Evolutionary conservation across 73 alveolate genomes (phyloP), one percentile per base, ranked within the genome.

Genomic region (Halteria grandinella): DNA sequence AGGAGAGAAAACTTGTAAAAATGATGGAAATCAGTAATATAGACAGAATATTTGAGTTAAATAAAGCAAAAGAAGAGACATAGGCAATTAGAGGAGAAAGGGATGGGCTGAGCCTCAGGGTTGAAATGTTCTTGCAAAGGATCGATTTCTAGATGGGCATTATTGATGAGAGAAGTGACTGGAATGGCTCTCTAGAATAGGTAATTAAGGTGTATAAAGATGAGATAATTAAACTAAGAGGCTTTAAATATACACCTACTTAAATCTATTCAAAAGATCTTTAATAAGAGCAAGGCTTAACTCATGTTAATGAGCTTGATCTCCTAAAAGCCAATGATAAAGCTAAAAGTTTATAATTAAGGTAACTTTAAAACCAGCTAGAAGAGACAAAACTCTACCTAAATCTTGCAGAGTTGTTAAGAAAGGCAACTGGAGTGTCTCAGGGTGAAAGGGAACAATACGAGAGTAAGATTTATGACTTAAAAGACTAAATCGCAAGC

Each of bases 201-300:
- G 77, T 60, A 2, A 60, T 60, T 3, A 60, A 60, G 28, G 77
- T 60, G 15, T 60, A 60, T 37, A 60, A 60, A 39, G 77, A 60
- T 2, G 77, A 60, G 43, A 60, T 60, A 6, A 11, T 25, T 10
- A 32, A 60, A 18, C 58, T 60, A 8, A 60, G 43, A 21, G 34
- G 60, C 18, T 60, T 60, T 36, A n/a, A 40, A 24, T 37, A 60
- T 24, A 36, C 1, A 28, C 23, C 18, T 28, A 11, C 8, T 25
- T 57, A 1, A 8, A 11, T 4, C 54, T 8, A 7, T 25, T 25
- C 36, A 28, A 7, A 12, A 60, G 6, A 37, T 18, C 14, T 55
- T 40, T 36, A 60, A 28, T 21, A 60, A 60, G 34, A 60, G 77
- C 48, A 20, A 60, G 37, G 77, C 43, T 20, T 40, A 40, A 20